A percentile compares a stretch with the other conserved stretches of the same genome.
phyloP scores from a whole-genome alignment of 2,329 filamentous ascomycete genomes.

The Trichoderma oligosporum region DNA sequence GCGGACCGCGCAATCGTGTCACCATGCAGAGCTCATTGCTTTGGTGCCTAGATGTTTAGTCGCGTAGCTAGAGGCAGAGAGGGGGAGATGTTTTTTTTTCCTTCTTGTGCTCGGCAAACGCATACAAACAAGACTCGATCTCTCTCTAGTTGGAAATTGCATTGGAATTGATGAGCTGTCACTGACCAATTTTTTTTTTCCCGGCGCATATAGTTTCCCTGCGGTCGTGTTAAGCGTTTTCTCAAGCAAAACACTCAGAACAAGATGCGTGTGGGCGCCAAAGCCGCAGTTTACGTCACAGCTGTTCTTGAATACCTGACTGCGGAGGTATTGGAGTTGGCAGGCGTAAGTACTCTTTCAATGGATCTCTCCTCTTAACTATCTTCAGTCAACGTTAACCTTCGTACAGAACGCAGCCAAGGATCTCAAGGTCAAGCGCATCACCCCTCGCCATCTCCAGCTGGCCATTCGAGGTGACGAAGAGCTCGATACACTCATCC shows the following conservation, averaged over 20 bases:
- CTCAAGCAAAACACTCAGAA: slow-evolving; percentile 98
- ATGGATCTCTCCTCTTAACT: neutral
- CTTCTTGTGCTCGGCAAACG: neutral
- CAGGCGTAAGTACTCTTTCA: slow-evolving; percentile 61
- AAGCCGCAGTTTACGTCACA: slow-evolving; percentile 97
- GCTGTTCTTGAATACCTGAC: slow-evolving; percentile 98
- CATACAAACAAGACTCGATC: neutral
- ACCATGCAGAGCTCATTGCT: slow-evolving; percentile 5
- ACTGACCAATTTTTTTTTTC: slow-evolving; percentile 1
- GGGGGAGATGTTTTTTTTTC: slow-evolving; percentile 1
- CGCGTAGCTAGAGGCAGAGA: slow-evolving; percentile 15
- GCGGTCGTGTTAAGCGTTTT: slow-evolving; percentile 99
- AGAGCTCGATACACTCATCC: slow-evolving; percentile 94
- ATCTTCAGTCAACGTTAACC: slow-evolving; percentile 21
- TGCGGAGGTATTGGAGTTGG: slow-evolving; percentile 94
- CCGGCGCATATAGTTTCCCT: slow-evolving; percentile 71
- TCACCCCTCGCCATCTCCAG: slow-evolving; percentile 95
- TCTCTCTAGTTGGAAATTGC: neutral
- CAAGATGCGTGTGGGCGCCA: slow-evolving; percentile 99
- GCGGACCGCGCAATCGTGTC: slow-evolving; percentile 14
- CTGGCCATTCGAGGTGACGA: slow-evolving; percentile 98
- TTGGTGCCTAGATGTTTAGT: slow-evolving; percentile 1
- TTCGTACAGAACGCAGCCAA: slow-evolving; percentile 79
- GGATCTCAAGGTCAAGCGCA: slow-evolving; percentile 99
- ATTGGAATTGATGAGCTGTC: neutral